Evolutionary conservation across 1,139 yeast genomes (phyloP), one percentile per base, ranked within the genome.

Genomic region (Blastobotrys serpentis): DNA sequence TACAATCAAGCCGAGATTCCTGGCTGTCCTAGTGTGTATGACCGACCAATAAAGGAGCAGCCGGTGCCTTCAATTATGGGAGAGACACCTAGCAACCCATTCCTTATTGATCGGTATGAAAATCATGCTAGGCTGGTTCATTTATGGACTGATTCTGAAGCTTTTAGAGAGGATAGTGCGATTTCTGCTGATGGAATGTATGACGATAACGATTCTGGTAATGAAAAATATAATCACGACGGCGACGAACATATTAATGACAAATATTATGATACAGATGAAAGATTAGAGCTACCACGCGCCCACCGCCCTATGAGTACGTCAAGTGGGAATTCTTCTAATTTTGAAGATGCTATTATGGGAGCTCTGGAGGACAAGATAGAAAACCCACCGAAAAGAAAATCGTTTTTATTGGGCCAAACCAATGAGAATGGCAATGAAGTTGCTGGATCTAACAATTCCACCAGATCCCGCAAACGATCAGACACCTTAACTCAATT

Each of bases 71-170:
- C 62, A 3, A 56, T 52, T 37, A 62, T 63, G 63, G 67, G 66
- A 11, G 60, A 61, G 42, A 58, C 58, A 25, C 60, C 66, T 13
- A 56, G 66, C 41, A 64, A 67, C 49, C 73, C 73, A 2, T 65
- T 60, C 44, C 51, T 69, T 51, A 58, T 69, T 34, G 73, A 69
- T 48, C 56, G 58, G 44, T 60, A 63, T 42, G 69, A 65, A 21
- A 52, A 54, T 14, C 57, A 56, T 30, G 65, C 71, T 3, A 54
- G 56, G 39, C 52, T 69, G 42, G 66, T 61, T 7, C 60, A 56
- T 16, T 19, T 59, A 14, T 63, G 66, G 65, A 42, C 47, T 19
- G 34, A 42, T 17, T 17, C 25, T 3, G 40, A 36, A 18, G 23
- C 40, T 4, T 10, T 36, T 19, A 16, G 40, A 18, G 40, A 36